Percentiles rank a stretch among this genome's conserved stretches.
Conservation (phyloP, 768 basidiomycete species). For the Pleurotus sapidus region DNA sequence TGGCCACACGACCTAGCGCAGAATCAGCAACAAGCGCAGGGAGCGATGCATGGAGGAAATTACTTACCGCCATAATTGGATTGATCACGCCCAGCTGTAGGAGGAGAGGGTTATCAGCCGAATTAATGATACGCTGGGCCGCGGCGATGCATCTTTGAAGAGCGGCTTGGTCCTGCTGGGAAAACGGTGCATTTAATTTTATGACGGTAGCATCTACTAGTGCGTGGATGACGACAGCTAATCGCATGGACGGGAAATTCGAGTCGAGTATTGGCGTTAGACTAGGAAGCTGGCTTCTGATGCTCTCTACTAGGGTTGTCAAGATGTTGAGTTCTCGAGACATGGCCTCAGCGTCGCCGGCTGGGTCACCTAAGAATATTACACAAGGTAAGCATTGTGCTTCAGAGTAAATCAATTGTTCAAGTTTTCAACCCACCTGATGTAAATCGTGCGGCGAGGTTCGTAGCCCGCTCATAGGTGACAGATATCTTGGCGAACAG, state of each 20-base stretch:
- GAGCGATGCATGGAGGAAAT: conserved; percentile 1
- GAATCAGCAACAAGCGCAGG: conserved; percentile 5
- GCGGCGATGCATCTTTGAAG: conserved; percentile 7
- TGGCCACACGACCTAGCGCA: conserved; percentile 40
- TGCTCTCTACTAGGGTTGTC: conserved; percentile 40
- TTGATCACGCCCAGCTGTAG: conserved; percentile 38
- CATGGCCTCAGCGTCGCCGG: neutral
- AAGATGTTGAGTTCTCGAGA: conserved; percentile 38
- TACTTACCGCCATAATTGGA: conserved; percentile 50
- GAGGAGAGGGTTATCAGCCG: conserved; percentile 24
- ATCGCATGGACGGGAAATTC: conserved; percentile 18
- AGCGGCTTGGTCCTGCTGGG: neutral
- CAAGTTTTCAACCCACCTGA: conserved; percentile 4
- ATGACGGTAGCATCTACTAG: conserved; percentile 9
- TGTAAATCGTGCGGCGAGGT: conserved; percentile 12
- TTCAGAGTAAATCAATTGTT: neutral
- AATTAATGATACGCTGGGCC: conserved; percentile 27
- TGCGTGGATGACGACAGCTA: conserved; percentile 29
- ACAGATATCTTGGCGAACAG: conserved; percentile 28
- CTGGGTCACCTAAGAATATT: neutral
- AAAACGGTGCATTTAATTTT: conserved; percentile 8
- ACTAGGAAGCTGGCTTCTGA: conserved; percentile 14
- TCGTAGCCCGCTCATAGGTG: conserved; percentile 28
- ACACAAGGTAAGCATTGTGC: neutral
- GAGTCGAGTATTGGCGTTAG: neutral